Conservation (phyloP, 2,329 filamentous ascomycete species). For the Polychaeton citri region DNA sequence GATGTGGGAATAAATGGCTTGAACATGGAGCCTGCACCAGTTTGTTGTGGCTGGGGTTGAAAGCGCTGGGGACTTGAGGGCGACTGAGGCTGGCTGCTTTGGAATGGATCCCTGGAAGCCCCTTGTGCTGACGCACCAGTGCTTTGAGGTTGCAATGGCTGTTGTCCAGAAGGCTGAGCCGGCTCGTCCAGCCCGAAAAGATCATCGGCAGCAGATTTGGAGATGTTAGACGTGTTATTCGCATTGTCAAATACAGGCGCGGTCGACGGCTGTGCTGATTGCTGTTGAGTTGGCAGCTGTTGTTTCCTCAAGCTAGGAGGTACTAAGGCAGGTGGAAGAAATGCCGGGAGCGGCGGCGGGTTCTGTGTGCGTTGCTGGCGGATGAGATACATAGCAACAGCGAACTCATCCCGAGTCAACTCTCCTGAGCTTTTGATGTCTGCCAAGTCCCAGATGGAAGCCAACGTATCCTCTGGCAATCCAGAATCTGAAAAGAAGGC, state of each 20-base stretch:
- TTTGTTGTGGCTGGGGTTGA: conserved; percentile 8
- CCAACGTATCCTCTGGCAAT: conserved; percentile 74
- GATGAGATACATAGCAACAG: conserved; percentile 94
- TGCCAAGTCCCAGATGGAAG: conserved; percentile 93
- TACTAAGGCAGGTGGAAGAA: conserved; percentile 68
- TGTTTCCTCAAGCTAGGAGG: conserved; percentile 72
- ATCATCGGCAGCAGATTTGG: conserved; percentile 81
- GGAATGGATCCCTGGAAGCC: conserved; percentile 50
- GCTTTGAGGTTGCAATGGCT: conserved; percentile 49
- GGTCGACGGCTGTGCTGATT: conserved; percentile 34
- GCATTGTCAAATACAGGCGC: conserved; percentile 40
- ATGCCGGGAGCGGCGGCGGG: conserved; percentile 54
- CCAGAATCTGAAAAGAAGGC: conserved; percentile 87
- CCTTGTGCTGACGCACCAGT: conserved; percentile 55
- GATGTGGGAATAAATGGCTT: conserved; percentile 90
- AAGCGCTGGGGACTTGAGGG: conserved; percentile 38
- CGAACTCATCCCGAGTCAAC: conserved; percentile 79
- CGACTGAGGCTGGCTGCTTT: conserved; percentile 33
- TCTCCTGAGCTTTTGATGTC: conserved; percentile 86
- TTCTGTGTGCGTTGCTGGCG: conserved; percentile 70
- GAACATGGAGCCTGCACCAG: conserved; percentile 41
- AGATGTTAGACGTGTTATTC: conserved; percentile 32
- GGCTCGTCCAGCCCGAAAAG: conserved; percentile 81
- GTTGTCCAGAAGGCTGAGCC: conserved; percentile 32
- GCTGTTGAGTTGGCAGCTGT: conserved; percentile 31